Percentiles rank a stretch among this genome's conserved stretches.
phyloP scores from a whole-genome alignment of 345 rosid species.

The Euphorbia pulcherrima region DNA sequence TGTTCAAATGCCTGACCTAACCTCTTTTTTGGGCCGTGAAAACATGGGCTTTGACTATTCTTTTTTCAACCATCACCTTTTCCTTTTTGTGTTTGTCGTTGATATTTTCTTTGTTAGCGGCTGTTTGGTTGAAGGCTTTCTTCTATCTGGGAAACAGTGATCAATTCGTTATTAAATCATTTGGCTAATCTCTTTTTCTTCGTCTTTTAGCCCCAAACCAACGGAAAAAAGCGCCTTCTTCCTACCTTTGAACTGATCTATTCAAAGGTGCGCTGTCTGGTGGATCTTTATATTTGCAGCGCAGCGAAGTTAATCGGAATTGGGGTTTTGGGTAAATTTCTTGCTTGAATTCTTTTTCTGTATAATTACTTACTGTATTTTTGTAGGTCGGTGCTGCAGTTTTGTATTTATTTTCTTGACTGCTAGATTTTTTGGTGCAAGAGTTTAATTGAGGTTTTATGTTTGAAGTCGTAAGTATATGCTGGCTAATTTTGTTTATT shows the following conservation, averaged over 20 bases:
- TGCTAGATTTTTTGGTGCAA: neutral
- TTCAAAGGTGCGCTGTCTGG: neutral
- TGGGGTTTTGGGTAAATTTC: slow-evolving; percentile 2
- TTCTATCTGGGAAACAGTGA: neutral
- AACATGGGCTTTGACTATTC: slow-evolving; percentile 30
- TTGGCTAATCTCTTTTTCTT: slow-evolving; percentile 16
- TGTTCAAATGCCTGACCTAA: slow-evolving; percentile 20
- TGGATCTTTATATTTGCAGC: neutral
- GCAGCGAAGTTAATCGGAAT: slow-evolving; percentile 13
- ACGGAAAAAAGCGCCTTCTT: slow-evolving; percentile 19
- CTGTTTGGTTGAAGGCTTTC: slow-evolving; percentile 20
- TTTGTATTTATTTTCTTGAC: slow-evolving; percentile 1
- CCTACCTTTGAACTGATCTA: slow-evolving; percentile 27
- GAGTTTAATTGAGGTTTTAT: neutral
- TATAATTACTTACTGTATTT: neutral
- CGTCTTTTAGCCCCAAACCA: slow-evolving; percentile 13
- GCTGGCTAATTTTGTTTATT: slow-evolving; percentile 7
- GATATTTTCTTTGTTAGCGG: slow-evolving; percentile 18
- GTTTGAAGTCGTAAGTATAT: neutral
- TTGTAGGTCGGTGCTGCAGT: neutral
- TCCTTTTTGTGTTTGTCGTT: slow-evolving; percentile 18
- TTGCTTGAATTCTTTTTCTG: neutral
- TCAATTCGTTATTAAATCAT: slow-evolving; percentile 11
- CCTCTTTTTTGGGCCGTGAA: slow-evolving; percentile 5
- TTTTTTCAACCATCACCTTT: slow-evolving; percentile 12